These are phyloP conservation scores for Ramaria sp. DNA, from an alignment of 768 basidiomycete species.

Conservation along the genomic window DNA sequence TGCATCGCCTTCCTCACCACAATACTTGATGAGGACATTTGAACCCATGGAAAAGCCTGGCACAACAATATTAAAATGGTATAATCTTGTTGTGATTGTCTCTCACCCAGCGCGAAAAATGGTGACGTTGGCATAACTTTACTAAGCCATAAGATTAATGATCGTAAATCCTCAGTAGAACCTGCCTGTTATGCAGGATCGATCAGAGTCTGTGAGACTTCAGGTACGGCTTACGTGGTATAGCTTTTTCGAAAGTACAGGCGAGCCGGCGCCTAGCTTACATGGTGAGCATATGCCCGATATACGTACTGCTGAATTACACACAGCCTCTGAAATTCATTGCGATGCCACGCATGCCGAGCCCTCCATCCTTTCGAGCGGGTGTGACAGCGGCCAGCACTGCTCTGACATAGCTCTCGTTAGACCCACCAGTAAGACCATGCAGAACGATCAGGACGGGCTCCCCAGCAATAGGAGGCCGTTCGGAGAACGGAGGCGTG, in stretches of 20 bases:
- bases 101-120: slow-evolving; percentile 15
- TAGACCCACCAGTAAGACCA: slow-evolving; percentile 19
- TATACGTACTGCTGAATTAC: neutral
- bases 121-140: slow-evolving; percentile 14
- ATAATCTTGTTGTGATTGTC: neutral
- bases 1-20: slow-evolving; percentile 15
- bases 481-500: slow-evolving; percentile 12
- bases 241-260: slow-evolving; percentile 14
- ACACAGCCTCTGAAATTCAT: slow-evolving; percentile 17
- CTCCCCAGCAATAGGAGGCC: slow-evolving; percentile 10
- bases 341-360: slow-evolving; percentile 16
- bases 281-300: neutral
- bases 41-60: slow-evolving; percentile 18
- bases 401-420: slow-evolving; percentile 17
- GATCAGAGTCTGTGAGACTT: neutral
- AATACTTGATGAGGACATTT: slow-evolving; percentile 17
- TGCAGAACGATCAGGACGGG: slow-evolving; percentile 15
- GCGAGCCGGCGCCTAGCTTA: slow-evolving; percentile 11
- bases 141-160: slow-evolving; percentile 14
- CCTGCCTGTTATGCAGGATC: slow-evolving; percentile 12
- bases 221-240: slow-evolving; percentile 14
- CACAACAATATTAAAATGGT: neutral
- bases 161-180: slow-evolving; percentile 16
- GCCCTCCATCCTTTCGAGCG: slow-evolving; percentile 8
- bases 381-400: slow-evolving; percentile 11